These are phyloP conservation scores for Dispira simplex DNA, from an alignment of 192 early-diverging fungal species.

Conservation along the genomic window DNA sequence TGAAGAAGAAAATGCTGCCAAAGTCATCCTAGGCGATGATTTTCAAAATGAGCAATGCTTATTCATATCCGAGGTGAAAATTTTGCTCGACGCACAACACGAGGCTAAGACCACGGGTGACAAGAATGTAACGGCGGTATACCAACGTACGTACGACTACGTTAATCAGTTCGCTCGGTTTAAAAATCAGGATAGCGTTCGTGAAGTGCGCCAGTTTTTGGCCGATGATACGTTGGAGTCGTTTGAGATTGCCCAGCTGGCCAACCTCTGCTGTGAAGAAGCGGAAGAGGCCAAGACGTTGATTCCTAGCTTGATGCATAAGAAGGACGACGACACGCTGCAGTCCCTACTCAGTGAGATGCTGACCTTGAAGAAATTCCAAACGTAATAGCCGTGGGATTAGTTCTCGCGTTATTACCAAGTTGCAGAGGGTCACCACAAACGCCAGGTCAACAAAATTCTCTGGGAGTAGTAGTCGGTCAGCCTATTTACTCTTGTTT, in stretches of 20 bases:
- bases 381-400: conserved; percentile 23
- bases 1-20: conserved; percentile 47
- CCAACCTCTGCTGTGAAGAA: conserved; percentile 81
- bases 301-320: conserved; percentile 67
- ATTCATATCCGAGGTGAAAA: conserved; percentile 52
- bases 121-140: conserved; percentile 39
- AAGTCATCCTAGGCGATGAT: conserved; percentile 42
- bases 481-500: no score
- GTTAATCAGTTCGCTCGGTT: conserved; percentile 71
- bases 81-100: conserved; percentile 49
- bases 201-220: conserved; percentile 48
- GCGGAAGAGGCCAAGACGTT: conserved; percentile 83
- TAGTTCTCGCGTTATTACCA: not conserved
- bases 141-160: conserved; percentile 74
- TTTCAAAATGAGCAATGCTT: conserved; percentile 57
- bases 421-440: no score
- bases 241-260: conserved; percentile 83
- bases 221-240: conserved; percentile 33
- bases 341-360: conserved; percentile 72
- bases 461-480: no score
- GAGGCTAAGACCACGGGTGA: conserved; percentile 31
- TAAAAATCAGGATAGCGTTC: conserved; percentile 72
- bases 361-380: conserved; percentile 67
- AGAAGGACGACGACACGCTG: conserved; percentile 56
- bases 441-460: no score